phyloP scores from a whole-genome alignment of 306 rosid species.

The Rubus idaeus region DNA sequence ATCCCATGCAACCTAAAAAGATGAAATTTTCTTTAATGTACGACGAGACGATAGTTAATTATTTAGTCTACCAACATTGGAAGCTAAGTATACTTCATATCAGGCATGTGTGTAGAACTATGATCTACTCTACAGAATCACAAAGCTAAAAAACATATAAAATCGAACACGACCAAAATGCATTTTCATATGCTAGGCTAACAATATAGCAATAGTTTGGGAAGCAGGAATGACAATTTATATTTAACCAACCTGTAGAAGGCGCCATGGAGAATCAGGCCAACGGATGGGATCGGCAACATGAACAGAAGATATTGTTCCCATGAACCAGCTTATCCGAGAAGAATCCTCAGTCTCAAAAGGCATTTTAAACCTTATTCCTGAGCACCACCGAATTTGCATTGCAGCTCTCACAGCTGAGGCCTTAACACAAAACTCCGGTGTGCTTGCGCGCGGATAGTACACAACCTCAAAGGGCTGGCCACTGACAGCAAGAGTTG shows the following conservation, averaged over 20 bases:
- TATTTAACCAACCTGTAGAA: slow-evolving; percentile 58
- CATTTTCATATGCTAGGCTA: neutral
- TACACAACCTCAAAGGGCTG: slow-evolving; percentile 80
- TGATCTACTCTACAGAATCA: slow-evolving; percentile 10
- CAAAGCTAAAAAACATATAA: neutral
- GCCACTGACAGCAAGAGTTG: slow-evolving; percentile 66
- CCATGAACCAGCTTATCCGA: slow-evolving; percentile 98
- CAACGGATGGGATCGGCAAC: slow-evolving; percentile 69
- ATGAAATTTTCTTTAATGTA: neutral
- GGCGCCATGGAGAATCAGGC: slow-evolving; percentile 98
- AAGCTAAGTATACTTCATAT: neutral
- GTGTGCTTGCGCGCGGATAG: slow-evolving; percentile 82
- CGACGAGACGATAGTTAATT: neutral
- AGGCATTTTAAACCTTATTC: slow-evolving; percentile 97
- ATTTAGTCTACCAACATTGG: slow-evolving; percentile 1
- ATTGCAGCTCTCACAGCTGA: slow-evolving; percentile 67
- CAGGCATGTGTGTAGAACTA: neutral
- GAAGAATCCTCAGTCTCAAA: slow-evolving; percentile 96
- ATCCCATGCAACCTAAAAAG: slow-evolving; percentile 81
- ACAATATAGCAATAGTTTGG: slow-evolving; percentile 4
- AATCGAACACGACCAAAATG: neutral
- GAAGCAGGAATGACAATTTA: neutral
- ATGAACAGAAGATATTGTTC: slow-evolving; percentile 76
- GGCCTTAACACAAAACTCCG: slow-evolving; percentile 82
- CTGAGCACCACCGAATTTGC: slow-evolving; percentile 80